phyloP scores from a whole-genome alignment of 345 rosid genomes.

The Citrus hindsii region DNA sequence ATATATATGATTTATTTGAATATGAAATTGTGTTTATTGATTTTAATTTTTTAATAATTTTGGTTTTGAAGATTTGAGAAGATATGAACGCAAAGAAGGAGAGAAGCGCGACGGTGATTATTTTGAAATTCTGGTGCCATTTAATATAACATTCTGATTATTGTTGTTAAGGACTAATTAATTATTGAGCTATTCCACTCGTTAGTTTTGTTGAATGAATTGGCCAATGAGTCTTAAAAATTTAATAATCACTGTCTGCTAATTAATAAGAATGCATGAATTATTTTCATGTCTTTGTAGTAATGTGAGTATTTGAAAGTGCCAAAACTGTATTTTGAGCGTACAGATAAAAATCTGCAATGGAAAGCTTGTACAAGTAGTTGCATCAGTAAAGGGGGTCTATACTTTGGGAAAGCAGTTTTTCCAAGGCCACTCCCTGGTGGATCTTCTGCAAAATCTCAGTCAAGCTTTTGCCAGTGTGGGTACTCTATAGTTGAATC shows the following conservation, averaged over 20 bases:
- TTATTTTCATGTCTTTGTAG: not conserved
- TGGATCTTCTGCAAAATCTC: slow-evolving; percentile 64
- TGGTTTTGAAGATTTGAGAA: slow-evolving; percentile 38
- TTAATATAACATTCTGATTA: no score
- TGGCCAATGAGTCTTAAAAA: not conserved
- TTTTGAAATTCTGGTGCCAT: slow-evolving; percentile 54
- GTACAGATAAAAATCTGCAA: no score
- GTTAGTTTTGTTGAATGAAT: not conserved
- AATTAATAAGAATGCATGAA: not conserved
- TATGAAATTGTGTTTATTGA: not conserved
- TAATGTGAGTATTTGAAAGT: not conserved
- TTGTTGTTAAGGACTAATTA: no score
- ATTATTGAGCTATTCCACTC: not conserved
- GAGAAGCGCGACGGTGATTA: slow-evolving; percentile 47
- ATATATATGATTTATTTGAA: not conserved
- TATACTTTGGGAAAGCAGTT: slow-evolving; percentile 51
- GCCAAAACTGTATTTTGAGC: no score
- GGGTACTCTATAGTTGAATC: slow-evolving; percentile 14
- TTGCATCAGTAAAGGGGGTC: slow-evolving; percentile 37
- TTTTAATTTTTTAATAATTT: not conserved
- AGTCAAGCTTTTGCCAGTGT: slow-evolving; percentile 62
- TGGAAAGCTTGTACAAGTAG: no score
- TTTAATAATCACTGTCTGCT: not conserved
- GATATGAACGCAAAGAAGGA: slow-evolving; percentile 33
- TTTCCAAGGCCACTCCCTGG: slow-evolving; percentile 49